Percentiles rank a stretch among this genome's conserved stretches.
Conservation (phyloP, 352 stramenopile species). For the Thalassiosira livingstoniorum region DNA sequence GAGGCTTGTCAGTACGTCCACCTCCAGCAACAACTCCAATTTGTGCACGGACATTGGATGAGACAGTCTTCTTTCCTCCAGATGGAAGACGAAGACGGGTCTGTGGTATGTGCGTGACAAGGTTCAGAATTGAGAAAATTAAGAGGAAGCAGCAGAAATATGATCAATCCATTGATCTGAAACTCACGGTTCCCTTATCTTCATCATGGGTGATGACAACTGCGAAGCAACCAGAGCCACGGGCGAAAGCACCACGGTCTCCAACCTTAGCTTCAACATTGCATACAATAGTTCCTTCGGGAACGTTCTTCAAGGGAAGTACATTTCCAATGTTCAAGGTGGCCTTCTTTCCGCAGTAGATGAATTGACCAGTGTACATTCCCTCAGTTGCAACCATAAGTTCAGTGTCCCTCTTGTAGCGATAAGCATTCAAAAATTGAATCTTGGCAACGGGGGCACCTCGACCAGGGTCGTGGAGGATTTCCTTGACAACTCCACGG, state of each 20-base stretch:
- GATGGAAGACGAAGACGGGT: conserved; percentile 93
- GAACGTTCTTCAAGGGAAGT: conserved; percentile 93
- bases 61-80: conserved; percentile 97
- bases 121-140: no score
- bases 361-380: conserved; percentile 99
- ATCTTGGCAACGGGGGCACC: conserved; percentile 96
- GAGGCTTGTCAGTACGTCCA: conserved; percentile 98
- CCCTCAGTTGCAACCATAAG: conserved; percentile 97
- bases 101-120: no score
- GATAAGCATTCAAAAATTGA: conserved; percentile 90
- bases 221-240: conserved; percentile 97
- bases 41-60: conserved; percentile 93
- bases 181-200: conserved; percentile 97
- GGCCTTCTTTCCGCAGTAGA: conserved; percentile 98
- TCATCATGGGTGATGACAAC: conserved; percentile 99
- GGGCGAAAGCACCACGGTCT: conserved; percentile 96
- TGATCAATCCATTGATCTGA: no score
- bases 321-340: conserved; percentile 96
- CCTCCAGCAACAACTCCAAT: conserved; percentile 97
- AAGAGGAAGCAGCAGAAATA: no score
- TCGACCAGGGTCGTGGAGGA: conserved; percentile 98
- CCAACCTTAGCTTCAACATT: conserved; percentile 96
- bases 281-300: conserved; percentile 99
- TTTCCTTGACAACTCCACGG: conserved; percentile 98
- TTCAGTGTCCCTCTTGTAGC: conserved; percentile 91